Evolutionary conservation across 495 filamentous ascomycete genomes (phyloP).

Genomic region (Pseudotulostoma volvatum): DNA sequence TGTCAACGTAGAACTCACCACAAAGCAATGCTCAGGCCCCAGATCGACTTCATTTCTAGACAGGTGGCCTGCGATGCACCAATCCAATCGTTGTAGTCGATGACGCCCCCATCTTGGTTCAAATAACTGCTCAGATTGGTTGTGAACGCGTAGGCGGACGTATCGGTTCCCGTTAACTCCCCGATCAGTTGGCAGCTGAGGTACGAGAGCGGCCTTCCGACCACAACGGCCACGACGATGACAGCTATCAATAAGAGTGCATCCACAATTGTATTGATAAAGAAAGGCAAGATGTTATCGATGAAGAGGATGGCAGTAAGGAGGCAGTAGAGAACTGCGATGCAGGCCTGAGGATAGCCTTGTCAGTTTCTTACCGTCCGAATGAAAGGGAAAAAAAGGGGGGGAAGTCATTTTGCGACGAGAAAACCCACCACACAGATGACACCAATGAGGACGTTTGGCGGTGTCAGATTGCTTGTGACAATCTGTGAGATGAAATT

Average conservation of each 20-base stretch:
- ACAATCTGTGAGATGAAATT: conserved; percentile 74
- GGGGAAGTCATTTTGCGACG: too few relatives aligned
- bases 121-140: conserved; percentile 26
- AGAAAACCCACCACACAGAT: conserved; percentile 54
- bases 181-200: conserved; percentile 51
- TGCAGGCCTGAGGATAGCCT: conserved; percentile 39
- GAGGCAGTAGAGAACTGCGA: conserved; percentile 59
- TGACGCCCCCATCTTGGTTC: conserved; percentile 22
- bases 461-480: conserved; percentile 41
- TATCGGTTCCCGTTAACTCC: conserved; percentile 15
- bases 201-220: conserved; percentile 69
- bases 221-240: conserved; percentile 49
- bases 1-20: conserved; percentile 31
- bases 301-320: conserved; percentile 64
- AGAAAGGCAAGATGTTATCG: conserved; percentile 57
- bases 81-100: conserved; percentile 45
- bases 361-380: conserved; percentile 2
- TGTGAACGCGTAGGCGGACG: conserved; percentile 29
- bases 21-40: conserved; percentile 73
- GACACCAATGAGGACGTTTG: conserved; percentile 58
- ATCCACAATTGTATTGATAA: conserved; percentile 49
- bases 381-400: too few relatives aligned
- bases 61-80: conserved; percentile 54
- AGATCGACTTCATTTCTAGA: conserved; percentile 73
- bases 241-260: conserved; percentile 50